These are phyloP conservation scores for Yarrowia sp. DNA, from an alignment of 805 yeast genomes.

Conservation along the genomic window DNA sequence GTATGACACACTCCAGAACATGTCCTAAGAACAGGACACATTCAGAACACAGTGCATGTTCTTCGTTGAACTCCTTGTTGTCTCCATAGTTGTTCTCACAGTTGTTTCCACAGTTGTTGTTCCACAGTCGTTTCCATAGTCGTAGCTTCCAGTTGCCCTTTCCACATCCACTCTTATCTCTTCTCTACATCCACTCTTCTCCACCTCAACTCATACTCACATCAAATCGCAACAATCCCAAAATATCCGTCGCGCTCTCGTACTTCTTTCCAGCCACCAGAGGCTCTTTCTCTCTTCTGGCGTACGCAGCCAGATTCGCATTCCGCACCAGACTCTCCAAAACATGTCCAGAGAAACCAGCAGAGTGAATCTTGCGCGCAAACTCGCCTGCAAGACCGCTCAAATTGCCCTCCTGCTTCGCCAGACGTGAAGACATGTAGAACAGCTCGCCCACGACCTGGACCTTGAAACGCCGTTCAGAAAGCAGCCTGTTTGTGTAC, in stretches of 20 bases:
- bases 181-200: not conserved
- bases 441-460: not conserved
- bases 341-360: not conserved
- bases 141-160: too few species aligned
- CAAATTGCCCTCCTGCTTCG: not conserved
- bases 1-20: too few species aligned
- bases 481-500: not conserved
- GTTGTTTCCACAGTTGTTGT: too few species aligned
- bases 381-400: not conserved
- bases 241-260: not conserved
- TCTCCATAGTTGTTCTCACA: too few species aligned
- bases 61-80: too few species aligned
- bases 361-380: not conserved
- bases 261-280: not conserved
- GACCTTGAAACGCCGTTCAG: constrained; percentile 16
- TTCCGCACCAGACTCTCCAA: not conserved
- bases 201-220: not conserved
- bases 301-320: not conserved
- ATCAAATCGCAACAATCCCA: not conserved
- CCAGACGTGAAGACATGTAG: not conserved
- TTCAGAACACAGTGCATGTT: too few species aligned
- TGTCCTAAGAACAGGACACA: too few species aligned
- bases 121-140: too few species aligned
- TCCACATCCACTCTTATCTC: too few species aligned
- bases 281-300: constrained; percentile 12